Percentiles rank a stretch among this genome's conserved stretches.
Conservation (phyloP, 1,284 basidiomycete species). For the Ustilago shanxiensis region DNA sequence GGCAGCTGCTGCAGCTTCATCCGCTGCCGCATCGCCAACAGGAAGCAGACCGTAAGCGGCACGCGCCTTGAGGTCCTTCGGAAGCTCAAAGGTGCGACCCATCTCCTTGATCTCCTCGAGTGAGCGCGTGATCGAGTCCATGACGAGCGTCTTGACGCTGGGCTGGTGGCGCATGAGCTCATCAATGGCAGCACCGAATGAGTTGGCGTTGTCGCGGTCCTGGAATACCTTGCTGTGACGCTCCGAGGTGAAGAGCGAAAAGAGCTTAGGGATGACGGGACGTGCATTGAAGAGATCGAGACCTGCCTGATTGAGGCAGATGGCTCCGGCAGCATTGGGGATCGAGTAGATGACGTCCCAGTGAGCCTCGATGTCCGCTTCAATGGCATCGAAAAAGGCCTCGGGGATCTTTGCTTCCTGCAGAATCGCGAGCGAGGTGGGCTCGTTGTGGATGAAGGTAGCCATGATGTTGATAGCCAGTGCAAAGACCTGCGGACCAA, state of each 20-base stretch:
- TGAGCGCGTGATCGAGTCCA: slow-evolving; percentile 49
- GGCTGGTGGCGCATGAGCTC: slow-evolving; percentile 98
- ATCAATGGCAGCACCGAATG: slow-evolving; percentile 90
- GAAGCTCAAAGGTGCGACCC: slow-evolving; percentile 74
- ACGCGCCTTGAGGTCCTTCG: slow-evolving; percentile 43
- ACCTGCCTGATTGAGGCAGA: slow-evolving; percentile 92
- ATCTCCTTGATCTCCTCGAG: slow-evolving; percentile 75
- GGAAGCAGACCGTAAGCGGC: slow-evolving; percentile 52
- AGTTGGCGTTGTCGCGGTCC: slow-evolving; percentile 91
- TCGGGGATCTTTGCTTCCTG: slow-evolving; percentile 93
- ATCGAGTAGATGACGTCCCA: slow-evolving; percentile 87
- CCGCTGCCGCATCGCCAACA: slow-evolving; percentile 24
- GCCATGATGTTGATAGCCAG: slow-evolving; percentile 91
- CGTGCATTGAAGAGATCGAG: slow-evolving; percentile 82
- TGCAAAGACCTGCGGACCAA: slow-evolving; percentile 88
- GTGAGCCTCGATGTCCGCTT: slow-evolving; percentile 79
- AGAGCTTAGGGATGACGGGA: slow-evolving; percentile 84
- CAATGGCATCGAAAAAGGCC: slow-evolving; percentile 86
- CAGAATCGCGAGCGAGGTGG: slow-evolving; percentile 89
- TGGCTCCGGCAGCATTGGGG: slow-evolving; percentile 94
- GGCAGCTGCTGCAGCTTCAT: slow-evolving; percentile 23
- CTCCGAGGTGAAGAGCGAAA: slow-evolving; percentile 87
- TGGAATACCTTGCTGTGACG: slow-evolving; percentile 86
- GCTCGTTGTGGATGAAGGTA: slow-evolving; percentile 98
- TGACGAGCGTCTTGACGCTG: slow-evolving; percentile 80